Evolutionary conservation across 371 early-diverging fungal genomes (phyloP), one percentile per base, ranked within the genome.

Genomic region (Rhizopus microsporus): DNA sequence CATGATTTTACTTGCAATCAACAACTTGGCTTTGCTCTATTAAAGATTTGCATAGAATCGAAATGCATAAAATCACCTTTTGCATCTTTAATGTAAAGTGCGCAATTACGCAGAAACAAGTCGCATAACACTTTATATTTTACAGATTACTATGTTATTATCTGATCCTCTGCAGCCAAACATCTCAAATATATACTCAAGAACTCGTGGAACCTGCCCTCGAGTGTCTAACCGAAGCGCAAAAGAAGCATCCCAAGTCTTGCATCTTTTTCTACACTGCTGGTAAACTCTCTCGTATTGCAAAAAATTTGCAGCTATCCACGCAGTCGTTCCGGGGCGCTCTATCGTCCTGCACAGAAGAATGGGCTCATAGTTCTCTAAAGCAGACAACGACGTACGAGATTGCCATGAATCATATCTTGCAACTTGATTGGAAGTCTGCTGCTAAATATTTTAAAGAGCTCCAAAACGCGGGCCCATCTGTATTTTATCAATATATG

Each of bases 1-100:
- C 68, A 82, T 38, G 79, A 80, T 4, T 78, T 77, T 61, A 70
- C 70, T 46, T 75, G 76, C 9, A 79, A 84, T 62, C 72, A 70
- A 60, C 68, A 72, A 5, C 64, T 81, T 35, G 85, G 85, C 3
- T 72, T 84, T 42, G 76, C 74, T 3, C 51, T 82, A n/a, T 56
- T 82, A n/a, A 72, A 78, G 34, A 65, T 72, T 30, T 71, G 75
- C 44, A 57, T 84, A 35, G 71, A 73, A n/a, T 69, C 74, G 15
- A 60, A 73, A 48, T 76, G 83, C 2, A 67, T 80, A 16, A 71
- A 79, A 15, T 72, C 85, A 0, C 75, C 83, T 0, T 57, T 82
- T 17, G 80, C 80, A 1, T 77, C 79, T 0, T 57, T 84, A 15
- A 71, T 80, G 78, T 78, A 72, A 69, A 68, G 64, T n/a, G 1